Evolutionary conservation across 306 rosid genomes (phyloP).

Genomic region (Trifolium subterraneum): DNA sequence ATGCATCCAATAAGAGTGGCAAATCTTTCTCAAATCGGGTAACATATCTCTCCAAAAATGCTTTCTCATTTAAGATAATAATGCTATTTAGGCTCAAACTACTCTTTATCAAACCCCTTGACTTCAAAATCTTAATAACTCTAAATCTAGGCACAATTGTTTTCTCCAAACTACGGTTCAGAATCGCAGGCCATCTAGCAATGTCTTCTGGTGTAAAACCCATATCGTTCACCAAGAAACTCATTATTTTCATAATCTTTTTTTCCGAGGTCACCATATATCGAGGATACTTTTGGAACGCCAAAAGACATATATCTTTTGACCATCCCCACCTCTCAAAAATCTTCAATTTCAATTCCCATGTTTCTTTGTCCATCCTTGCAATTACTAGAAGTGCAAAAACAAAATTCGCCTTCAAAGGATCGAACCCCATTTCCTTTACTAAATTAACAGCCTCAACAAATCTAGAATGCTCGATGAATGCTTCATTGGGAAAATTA

Average conservation of each 20-base stretch:
- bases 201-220: not conserved
- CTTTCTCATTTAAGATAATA: not conserved
- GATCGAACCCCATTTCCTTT: too few species aligned
- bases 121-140: constrained; percentile 43
- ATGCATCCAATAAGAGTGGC: constrained; percentile 21
- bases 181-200: constrained; percentile 15
- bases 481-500: not conserved
- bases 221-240: not conserved
- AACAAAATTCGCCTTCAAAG: too few species aligned
- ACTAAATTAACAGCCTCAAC: not conserved
- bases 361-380: too few species aligned
- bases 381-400: too few species aligned
- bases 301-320: too few species aligned
- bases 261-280: not conserved
- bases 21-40: not conserved
- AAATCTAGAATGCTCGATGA: not conserved
- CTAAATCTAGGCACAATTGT: constrained; percentile 50
- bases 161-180: constrained; percentile 42
- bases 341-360: too few species aligned
- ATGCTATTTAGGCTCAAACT: too few species aligned
- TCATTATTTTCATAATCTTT: not conserved
- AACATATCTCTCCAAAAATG: constrained; percentile 15
- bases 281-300: not conserved
- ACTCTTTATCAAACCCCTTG: constrained; percentile 35
- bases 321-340: too few species aligned